Base-by-base conservation (phyloP, 805 yeast genomes). In the Starmera dryadoides region DNA sequence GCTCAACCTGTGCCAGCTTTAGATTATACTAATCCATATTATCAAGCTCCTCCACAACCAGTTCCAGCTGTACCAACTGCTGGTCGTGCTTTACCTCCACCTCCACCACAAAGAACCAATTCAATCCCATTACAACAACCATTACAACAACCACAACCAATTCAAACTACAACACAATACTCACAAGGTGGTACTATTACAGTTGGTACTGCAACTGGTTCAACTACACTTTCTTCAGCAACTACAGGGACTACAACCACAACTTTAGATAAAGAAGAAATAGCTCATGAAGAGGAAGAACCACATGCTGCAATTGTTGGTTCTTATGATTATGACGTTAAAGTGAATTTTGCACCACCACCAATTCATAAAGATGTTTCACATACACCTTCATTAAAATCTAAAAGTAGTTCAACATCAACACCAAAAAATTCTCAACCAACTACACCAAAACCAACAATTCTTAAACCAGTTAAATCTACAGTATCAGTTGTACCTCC, bases 291-390 rank as follows among this genome's bases (percentile, higher is more conserved):
- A 34, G 15, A 49, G 39, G 32, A 28, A 6, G 30, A 18, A 19
- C 17, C 10, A 11, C n/a, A 26, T 14, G 9, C 18, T 7, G 44
- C 48, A n/a, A 50, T 63, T 36, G 55, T 63, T 8, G 64, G 63
- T 1, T 15, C 37, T 14, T 52, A 53, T 34, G 40, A 49, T 26
- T 46, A 63, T 32, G 36, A 55, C 10, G 65, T 63, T 4, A 48
- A 56, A 12, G 47, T 55, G 8, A 56, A 55, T 31, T 60, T 58
- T 37, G 63, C 68, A 4, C 71, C 75, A 12, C 75, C 75, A 4
- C 62, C 61, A 20, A 49, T n/a, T 18, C 34, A 32, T 16, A 30
- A 12, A 30, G 32, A 30, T 30, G 20, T 7, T 30, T 16, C 20
- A 15, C 17, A 15, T 4, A 16, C 16, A 6, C 6, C 32, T 8